These are phyloP conservation scores for Chlorella sp. DNA, from an alignment of 139 green algal genomes.

Conservation along the genomic window DNA sequence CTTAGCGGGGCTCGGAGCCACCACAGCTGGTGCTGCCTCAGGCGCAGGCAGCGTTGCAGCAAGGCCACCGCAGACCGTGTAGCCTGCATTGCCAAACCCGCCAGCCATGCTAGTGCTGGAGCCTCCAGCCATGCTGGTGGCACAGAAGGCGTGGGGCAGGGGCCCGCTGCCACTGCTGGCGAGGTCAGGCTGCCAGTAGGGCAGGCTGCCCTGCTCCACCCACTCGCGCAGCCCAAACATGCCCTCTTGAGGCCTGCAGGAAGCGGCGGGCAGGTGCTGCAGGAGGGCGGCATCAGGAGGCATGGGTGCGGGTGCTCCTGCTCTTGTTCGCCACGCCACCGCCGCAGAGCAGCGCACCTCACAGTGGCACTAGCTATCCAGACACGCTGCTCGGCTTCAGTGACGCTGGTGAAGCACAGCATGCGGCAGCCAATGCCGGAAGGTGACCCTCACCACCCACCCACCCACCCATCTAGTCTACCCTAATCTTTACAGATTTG, in stretches of 20 bases:
- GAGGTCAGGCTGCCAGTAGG: neutral
- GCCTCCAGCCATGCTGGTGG: neutral
- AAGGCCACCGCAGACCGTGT: neutral
- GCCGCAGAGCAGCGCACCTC: neutral
- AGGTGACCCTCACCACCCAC: neutral
- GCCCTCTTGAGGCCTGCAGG: constrained; percentile 70
- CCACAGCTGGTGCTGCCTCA: neutral
- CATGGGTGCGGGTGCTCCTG: neutral
- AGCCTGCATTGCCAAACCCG: neutral
- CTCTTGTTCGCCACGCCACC: neutral
- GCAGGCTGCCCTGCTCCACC: constrained; percentile 29
- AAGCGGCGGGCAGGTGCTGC: neutral
- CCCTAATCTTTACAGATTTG: no score
- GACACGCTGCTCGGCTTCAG: neutral
- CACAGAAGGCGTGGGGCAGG: neutral
- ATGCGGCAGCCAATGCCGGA: neutral
- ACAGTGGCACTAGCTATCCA: neutral
- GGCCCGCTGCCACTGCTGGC: neutral
- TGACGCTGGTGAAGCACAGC: neutral
- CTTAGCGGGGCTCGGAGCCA: neutral
- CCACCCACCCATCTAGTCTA: neutral
- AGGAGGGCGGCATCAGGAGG: neutral
- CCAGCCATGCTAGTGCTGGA: neutral
- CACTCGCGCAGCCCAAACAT: constrained; percentile 85
- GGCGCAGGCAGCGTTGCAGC: neutral